Conservation (phyloP, 2,329 filamentous ascomycete genomes). For the Beauveria australis region DNA sequence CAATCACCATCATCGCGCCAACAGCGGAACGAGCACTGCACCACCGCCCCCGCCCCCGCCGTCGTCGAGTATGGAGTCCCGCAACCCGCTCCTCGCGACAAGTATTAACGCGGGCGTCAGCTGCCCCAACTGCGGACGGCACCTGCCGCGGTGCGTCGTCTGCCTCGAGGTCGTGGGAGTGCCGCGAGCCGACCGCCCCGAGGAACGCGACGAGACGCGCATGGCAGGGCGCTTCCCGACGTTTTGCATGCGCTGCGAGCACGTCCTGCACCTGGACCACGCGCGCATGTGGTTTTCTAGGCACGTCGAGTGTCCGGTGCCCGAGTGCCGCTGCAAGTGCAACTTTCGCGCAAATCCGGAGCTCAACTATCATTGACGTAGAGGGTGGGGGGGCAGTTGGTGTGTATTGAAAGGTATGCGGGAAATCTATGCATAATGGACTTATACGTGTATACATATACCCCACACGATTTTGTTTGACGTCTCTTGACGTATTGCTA, state of each 20-base stretch:
- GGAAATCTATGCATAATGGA: no score
- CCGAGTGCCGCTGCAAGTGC: conserved; percentile 59
- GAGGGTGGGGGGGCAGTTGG: background rate
- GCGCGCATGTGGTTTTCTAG: conserved; percentile 58
- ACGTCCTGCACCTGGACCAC: conserved; percentile 60
- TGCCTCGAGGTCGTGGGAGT: conserved; percentile 60
- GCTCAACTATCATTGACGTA: conserved; percentile 39
- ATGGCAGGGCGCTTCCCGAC: conserved; percentile 55
- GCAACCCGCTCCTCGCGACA: conserved; percentile 51
- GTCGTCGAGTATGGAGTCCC: conserved; percentile 25
- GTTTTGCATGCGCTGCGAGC: conserved; percentile 60
- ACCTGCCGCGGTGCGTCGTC: conserved; percentile 59
- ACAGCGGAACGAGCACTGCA: conserved; percentile 10
- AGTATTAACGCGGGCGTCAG: conserved; percentile 53
- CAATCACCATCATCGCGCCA: conserved; percentile 8
- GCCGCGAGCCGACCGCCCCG: conserved; percentile 50
- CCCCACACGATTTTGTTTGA: no score
- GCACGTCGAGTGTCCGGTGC: conserved; percentile 59
- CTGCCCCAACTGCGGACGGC: conserved; percentile 59
- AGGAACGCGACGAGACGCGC: conserved; percentile 39
- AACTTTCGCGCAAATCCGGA: conserved; percentile 54
- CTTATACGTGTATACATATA: no score
- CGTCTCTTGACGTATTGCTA: no score
- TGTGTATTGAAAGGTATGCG: no score
- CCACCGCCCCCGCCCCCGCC: conserved; percentile 11